Conservation (phyloP, 176 grass and related monocot species). For the Aegilops speltoides region DNA sequence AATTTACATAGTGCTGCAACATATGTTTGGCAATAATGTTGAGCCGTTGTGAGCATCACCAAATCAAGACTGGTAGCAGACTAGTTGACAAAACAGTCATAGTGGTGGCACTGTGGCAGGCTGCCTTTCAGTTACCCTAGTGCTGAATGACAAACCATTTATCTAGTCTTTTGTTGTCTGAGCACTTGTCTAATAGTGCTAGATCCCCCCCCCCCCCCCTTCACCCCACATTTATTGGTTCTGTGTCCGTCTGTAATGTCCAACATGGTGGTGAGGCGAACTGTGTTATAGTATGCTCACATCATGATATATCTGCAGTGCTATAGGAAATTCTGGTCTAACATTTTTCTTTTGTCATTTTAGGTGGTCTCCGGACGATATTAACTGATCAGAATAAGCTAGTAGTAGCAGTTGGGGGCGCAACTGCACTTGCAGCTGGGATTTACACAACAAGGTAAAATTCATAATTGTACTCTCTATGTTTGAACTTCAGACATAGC, state of each 20-base stretch:
- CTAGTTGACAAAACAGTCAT: not conserved
- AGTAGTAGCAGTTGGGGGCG: slow-evolving; percentile 75
- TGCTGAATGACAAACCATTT: not conserved
- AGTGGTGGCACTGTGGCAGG: not conserved
- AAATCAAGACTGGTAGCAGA: not conserved
- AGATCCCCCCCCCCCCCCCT: not conserved
- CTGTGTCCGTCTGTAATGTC: not conserved
- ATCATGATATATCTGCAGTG: slow-evolving; percentile 5
- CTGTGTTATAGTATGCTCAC: slow-evolving; percentile 28
- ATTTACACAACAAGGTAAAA: slow-evolving; percentile 88
- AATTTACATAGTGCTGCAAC: not conserved
- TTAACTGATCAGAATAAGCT: slow-evolving; percentile 98
- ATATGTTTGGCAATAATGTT: not conserved
- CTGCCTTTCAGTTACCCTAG: not conserved
- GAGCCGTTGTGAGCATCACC: not conserved
- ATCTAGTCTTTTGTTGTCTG: not conserved
- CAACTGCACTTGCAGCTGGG: slow-evolving; percentile 83
- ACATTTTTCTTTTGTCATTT: slow-evolving; percentile 15
- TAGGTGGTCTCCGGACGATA: slow-evolving; percentile 82
- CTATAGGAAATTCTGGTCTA: not conserved
- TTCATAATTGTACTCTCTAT: not conserved
- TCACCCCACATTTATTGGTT: not conserved
- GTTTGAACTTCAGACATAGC: slow-evolving; percentile 2
- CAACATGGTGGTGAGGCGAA: not conserved
- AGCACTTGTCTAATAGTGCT: not conserved